Conservation (phyloP, 1,284 basidiomycete genomes). For the Apiotrichum brassicae region DNA sequence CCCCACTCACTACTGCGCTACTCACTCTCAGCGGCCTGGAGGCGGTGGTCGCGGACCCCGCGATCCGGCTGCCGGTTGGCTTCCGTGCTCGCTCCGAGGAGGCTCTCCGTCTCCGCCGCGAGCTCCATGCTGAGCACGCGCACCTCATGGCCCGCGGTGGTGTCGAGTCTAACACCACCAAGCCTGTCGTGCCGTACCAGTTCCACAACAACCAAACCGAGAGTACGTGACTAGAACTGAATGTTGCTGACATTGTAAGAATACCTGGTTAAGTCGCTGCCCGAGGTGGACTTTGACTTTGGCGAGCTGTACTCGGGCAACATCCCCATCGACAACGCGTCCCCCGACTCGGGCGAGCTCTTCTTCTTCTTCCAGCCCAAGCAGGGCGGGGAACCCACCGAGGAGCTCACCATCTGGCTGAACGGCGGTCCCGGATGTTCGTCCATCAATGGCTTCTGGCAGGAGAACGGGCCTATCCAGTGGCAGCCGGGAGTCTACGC, state of each 20-base stretch:
- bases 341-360: slow-evolving; percentile 2
- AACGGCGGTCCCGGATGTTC: slow-evolving; percentile 52
- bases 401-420: slow-evolving; percentile 29
- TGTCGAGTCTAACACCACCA: not conserved
- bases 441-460: slow-evolving; percentile 66
- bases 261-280: slow-evolving; percentile 17
- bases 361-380: slow-evolving; percentile 24
- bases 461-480: slow-evolving; percentile 73
- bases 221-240: not conserved
- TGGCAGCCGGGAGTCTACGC: slow-evolving; percentile 62
- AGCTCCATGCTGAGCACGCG: not conserved
- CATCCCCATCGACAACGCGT: slow-evolving; percentile 13
- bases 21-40: not conserved
- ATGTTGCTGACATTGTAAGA: slow-evolving; percentile 4
- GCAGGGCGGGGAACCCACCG: slow-evolving; percentile 13
- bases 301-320: slow-evolving; percentile 25
- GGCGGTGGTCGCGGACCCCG: not conserved
- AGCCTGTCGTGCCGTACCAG: not conserved
- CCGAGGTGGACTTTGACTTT: slow-evolving; percentile 20
- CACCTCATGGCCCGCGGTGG: not conserved
- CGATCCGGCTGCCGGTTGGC: not conserved
- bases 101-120: not conserved
- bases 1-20: not conserved
- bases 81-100: not conserved
- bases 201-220: not conserved